Base-by-base conservation (phyloP, 2,329 filamentous ascomycete genomes). In the Metarhizium anisopliae region DNA sequence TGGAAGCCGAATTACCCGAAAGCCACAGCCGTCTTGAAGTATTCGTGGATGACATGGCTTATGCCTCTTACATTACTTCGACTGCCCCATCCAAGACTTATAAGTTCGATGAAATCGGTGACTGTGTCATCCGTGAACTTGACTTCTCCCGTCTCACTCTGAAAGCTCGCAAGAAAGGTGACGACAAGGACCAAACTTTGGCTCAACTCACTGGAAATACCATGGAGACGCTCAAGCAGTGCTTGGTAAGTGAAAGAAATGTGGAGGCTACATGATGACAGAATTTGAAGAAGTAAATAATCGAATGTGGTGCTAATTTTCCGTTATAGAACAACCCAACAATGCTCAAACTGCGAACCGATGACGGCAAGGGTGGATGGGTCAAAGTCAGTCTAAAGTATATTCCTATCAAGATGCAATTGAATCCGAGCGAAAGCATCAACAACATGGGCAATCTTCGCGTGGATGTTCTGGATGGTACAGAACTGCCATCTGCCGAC, bases 391-490 rank as follows among this genome's bases (percentile, higher is more conserved):
- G 89, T 74, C 81, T 96, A 66, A 95, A 95, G 72, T 99, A 96
- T 68, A 85, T 99, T 29, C 94, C 94, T 0, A 85, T 97, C 58
- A 85, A 89, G 74, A 99, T 99, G 94, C 78, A 85, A 56, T 86
- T 99, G 51, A 91, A 99, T 66, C 89, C 94, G 0, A 90, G 86
- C 64, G 94, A 99, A 73, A 96, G 91, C 66, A 96, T 99, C 78
- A 97, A 96, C 82, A 99, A 99, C 73, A 95, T 96, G 84, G 94
- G 94, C 58, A 92, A 85, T 57, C 84, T 99, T 25, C 89, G 92
- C 20, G 90, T 99, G n/a, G 91, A 97, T 65, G 81, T 99, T 18
- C 76, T 97, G 42, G 91, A 96, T 69, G 94, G 86, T 18, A 76
- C 82, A 8, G 86, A 96, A 58, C 81, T 99, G n/a, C 94, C 94